Conservation (phyloP, 2,329 filamentous ascomycete genomes). For the Claviceps spartinae region DNA sequence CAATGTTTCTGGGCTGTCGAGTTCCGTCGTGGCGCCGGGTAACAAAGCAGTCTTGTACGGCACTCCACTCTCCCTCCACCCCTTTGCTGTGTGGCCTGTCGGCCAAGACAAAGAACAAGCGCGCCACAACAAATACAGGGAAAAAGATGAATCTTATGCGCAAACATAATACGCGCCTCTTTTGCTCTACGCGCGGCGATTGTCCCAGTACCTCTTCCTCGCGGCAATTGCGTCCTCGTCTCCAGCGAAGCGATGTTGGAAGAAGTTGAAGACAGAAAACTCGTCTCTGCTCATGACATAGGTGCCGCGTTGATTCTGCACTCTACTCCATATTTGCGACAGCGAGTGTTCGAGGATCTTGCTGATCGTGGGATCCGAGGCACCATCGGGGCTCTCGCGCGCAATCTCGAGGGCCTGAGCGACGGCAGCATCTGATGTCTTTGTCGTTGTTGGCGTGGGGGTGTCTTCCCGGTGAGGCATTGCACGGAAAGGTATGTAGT, state of each 20-base stretch:
- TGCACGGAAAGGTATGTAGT: background rate
- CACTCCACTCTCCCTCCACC: no score
- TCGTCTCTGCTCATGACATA: conserved; percentile 67
- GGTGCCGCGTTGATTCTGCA: conserved; percentile 48
- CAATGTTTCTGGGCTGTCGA: no score
- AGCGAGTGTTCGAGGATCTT: conserved; percentile 53
- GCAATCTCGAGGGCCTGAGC: conserved; percentile 62
- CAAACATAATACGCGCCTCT: background rate
- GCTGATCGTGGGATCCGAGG: conserved; percentile 47
- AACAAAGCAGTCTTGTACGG: no score
- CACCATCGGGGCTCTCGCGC: conserved; percentile 55
- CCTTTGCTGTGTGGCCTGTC: background rate
- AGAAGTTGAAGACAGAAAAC: conserved; percentile 81
- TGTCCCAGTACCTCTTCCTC: conserved; percentile 40
- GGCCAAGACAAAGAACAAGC: background rate
- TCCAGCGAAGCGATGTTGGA: conserved; percentile 51
- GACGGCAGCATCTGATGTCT: conserved; percentile 30
- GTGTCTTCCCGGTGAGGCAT: conserved; percentile 14
- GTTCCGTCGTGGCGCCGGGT: no score
- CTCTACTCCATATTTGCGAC: conserved; percentile 50
- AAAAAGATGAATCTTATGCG: background rate
- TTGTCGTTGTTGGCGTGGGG: conserved; percentile 7
- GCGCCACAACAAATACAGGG: no score
- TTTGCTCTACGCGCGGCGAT: conserved; percentile 19
- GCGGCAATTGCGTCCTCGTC: conserved; percentile 33